A percentile compares a stretch with the other conserved stretches of the same genome.
phyloP scores from a whole-genome alignment of 2,329 filamentous ascomycete species.

The Aspergillus jensenii region DNA sequence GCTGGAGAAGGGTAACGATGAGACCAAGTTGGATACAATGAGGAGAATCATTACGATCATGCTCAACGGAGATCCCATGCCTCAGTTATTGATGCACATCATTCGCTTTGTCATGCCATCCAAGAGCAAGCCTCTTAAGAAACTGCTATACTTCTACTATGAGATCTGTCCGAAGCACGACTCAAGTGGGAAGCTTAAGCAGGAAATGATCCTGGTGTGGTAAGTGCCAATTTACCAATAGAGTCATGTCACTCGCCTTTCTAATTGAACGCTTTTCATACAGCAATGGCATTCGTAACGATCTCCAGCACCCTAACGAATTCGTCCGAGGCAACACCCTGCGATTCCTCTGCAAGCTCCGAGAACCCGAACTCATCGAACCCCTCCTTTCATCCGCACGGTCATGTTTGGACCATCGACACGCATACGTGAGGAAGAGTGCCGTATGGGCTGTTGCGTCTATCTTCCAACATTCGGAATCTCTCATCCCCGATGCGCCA shows the following conservation, averaged over 20 bases:
- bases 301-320: conserved; percentile 96
- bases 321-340: conserved; percentile 98
- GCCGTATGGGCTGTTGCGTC: conserved; percentile 92
- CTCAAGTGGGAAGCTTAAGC: conserved; percentile 88
- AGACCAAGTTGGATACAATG: conserved; percentile 92
- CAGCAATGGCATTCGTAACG: conserved; percentile 97
- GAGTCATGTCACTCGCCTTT: neutral
- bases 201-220: conserved; percentile 99
- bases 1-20: conserved; percentile 90
- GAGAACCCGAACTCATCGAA: conserved; percentile 93
- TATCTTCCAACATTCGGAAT: conserved; percentile 86
- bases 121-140: conserved; percentile 94
- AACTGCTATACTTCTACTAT: conserved; percentile 98
- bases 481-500: conserved; percentile 90
- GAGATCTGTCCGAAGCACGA: conserved; percentile 98
- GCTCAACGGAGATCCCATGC: conserved; percentile 97
- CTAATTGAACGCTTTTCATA: conserved; percentile 16
- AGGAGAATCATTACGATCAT: conserved; percentile 95
- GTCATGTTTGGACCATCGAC: conserved; percentile 89
- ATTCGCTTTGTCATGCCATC: conserved; percentile 99
- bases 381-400: conserved; percentile 90
- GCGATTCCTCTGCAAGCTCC: conserved; percentile 93
- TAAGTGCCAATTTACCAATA: conserved; percentile 44
- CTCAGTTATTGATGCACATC: conserved; percentile 96
- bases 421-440: conserved; percentile 98